Conservation (phyloP, 768 basidiomycete genomes). For the Pholiota conissans region DNA sequence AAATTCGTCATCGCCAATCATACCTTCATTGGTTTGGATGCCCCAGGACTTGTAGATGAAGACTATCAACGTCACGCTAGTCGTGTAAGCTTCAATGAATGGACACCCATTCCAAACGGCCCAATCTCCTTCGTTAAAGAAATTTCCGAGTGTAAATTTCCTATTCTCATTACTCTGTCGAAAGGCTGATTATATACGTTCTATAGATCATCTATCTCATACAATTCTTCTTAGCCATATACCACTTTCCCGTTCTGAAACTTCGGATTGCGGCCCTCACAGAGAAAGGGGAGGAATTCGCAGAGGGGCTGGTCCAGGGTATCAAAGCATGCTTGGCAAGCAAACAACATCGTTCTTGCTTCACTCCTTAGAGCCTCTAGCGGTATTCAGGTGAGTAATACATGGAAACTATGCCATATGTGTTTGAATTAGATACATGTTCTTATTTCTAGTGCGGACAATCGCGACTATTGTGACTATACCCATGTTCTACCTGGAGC, state of each 20-base stretch:
- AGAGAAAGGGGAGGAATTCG: constrained; percentile 74
- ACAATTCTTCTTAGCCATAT: constrained; percentile 83
- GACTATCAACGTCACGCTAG: constrained; percentile 65
- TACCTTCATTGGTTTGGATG: constrained; percentile 70
- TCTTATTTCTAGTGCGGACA: constrained; percentile 70
- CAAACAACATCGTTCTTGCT: constrained; percentile 77
- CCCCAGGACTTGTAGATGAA: constrained; percentile 81
- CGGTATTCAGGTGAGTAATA: constrained; percentile 73
- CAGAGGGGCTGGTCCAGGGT: constrained; percentile 77
- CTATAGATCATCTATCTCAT: constrained; percentile 37
- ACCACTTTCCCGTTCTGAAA: constrained; percentile 75
- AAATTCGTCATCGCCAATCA: constrained; percentile 65
- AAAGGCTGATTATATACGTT: no score
- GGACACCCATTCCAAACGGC: constrained; percentile 54
- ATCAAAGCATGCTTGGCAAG: constrained; percentile 81
- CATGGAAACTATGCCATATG: no score
- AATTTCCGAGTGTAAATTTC: constrained; percentile 36
- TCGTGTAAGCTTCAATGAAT: constrained; percentile 50
- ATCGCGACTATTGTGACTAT: constrained; percentile 89
- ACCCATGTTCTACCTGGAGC: constrained; percentile 40
- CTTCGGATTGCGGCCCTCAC: constrained; percentile 72
- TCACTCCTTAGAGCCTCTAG: constrained; percentile 58
- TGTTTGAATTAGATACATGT: no score
- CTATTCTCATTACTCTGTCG: no score
- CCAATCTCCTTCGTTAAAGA: constrained; percentile 61